A percentile compares a stretch with the other conserved stretches of the same genome.
Conservation (phyloP, 2,329 filamentous ascomycete species). For the Neoarthrinium moseri region DNA sequence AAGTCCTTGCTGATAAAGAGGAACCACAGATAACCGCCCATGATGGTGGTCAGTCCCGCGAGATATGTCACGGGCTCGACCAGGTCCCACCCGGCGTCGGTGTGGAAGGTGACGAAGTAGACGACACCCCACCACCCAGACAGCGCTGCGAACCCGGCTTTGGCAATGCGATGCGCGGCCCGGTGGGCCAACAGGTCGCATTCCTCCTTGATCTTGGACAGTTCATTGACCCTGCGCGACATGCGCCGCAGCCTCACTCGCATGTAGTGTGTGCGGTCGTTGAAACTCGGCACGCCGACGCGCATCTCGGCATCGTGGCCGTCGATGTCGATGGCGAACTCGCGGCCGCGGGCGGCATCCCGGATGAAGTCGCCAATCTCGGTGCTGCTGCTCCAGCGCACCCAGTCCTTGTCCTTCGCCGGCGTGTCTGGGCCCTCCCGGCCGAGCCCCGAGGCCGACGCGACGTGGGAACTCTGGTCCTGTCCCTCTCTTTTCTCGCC, state of each 20-base stretch:
- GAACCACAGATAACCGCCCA: conserved; percentile 92
- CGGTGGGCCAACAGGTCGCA: conserved; percentile 78
- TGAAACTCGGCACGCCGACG: conserved; percentile 82
- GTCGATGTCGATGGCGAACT: conserved; percentile 83
- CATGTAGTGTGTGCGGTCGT: conserved; percentile 87
- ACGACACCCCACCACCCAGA: conserved; percentile 80
- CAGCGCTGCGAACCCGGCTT: conserved; percentile 74
- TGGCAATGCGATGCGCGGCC: conserved; percentile 74
- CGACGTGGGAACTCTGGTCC: conserved; percentile 46
- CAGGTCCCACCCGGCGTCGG: conserved; percentile 82
- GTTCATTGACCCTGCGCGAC: conserved; percentile 63
- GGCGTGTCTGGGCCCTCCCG: conserved; percentile 51
- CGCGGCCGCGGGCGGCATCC: conserved; percentile 79
- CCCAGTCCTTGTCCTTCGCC: conserved; percentile 60
- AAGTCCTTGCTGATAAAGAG: conserved; percentile 89
- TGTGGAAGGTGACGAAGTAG: conserved; percentile 70
- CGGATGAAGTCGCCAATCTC: conserved; percentile 94
- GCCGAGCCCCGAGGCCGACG: conserved; percentile 70
- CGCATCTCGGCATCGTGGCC: conserved; percentile 64
- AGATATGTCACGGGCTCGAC: conserved; percentile 92
- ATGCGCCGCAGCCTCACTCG: conserved; percentile 73
- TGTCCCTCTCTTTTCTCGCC: conserved; percentile 30
- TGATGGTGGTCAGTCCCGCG: conserved; percentile 80
- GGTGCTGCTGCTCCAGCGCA: conserved; percentile 84
- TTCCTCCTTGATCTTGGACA: conserved; percentile 74